Evolutionary conservation across 768 basidiomycete species (phyloP).

Genomic region (Dentipellis sp.): DNA sequence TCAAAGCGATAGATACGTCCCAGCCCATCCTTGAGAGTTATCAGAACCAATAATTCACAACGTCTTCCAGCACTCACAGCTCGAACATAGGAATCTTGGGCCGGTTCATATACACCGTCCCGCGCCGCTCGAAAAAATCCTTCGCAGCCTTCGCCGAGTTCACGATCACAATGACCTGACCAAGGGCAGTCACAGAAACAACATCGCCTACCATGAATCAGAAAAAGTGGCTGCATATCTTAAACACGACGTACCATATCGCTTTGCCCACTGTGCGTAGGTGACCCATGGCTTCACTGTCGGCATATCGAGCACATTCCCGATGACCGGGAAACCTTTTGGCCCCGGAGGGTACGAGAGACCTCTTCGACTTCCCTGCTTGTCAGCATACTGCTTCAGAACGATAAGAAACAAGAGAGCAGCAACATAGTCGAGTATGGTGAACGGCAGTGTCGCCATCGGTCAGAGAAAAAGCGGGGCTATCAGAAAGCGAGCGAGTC

Average conservation of each 20-base stretch:
- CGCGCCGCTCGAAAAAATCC: background rate
- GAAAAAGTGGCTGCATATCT: background rate
- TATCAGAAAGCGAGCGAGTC: too few species aligned
- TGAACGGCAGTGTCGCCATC: too few species aligned
- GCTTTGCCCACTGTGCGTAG: constrained; percentile 9
- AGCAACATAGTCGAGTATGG: too few species aligned
- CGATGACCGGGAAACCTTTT: constrained; percentile 8
- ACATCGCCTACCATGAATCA: background rate
- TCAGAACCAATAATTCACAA: background rate
- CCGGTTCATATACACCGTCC: background rate
- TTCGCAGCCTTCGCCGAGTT: background rate
- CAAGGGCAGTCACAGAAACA: background rate
- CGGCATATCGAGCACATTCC: constrained; percentile 12
- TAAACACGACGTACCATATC: constrained; percentile 7
- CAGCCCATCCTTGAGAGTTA: background rate
- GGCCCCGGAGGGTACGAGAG: constrained; percentile 10
- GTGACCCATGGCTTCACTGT: constrained; percentile 7
- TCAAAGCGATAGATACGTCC: background rate
- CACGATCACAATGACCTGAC: background rate
- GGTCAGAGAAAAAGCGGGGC: too few species aligned
- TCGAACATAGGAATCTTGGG: background rate
- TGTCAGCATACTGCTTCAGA: background rate
- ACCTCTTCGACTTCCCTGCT: too few species aligned
- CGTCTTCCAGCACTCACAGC: background rate
- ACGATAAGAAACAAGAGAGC: too few species aligned